These are phyloP conservation scores for Geopyxis carbonaria DNA, from an alignment of 495 filamentous ascomycete genomes.

Conservation along the genomic window DNA sequence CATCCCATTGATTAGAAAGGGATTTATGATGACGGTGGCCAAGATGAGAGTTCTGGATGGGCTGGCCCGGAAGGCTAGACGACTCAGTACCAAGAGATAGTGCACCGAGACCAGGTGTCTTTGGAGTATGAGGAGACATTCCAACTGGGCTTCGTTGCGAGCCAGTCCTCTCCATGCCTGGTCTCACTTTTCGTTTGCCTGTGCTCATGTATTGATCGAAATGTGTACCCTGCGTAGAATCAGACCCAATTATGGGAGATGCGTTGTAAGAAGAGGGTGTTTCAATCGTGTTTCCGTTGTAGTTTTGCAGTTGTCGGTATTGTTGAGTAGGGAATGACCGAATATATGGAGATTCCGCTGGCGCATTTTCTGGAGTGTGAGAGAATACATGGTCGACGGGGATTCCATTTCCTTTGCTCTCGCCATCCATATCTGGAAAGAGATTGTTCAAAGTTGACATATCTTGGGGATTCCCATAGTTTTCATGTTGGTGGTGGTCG, in stretches of 20 bases:
- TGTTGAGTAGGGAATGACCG: constrained; percentile 27
- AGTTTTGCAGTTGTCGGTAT: constrained; percentile 36
- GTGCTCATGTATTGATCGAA: constrained; percentile 21
- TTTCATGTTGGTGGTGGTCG: constrained; percentile 13
- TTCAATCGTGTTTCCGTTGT: constrained; percentile 18
- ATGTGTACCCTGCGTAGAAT: constrained; percentile 20
- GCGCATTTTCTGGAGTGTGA: constrained; percentile 49
- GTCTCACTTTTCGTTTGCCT: constrained; percentile 19
- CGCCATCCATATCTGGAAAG: constrained; percentile 14
- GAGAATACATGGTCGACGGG: constrained; percentile 39
- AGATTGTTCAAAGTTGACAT: constrained; percentile 14
- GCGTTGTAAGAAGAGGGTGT: constrained; percentile 25
- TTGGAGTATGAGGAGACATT: constrained; percentile 24
- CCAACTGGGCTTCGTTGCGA: constrained; percentile 22
- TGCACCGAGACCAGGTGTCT: constrained; percentile 36
- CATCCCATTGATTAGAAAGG: constrained; percentile 51
- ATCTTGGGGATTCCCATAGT: constrained; percentile 11
- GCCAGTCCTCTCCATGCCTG: constrained; percentile 17
- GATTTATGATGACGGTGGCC: constrained; percentile 47
- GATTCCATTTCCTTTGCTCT: background rate
- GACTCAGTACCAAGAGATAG: constrained; percentile 48
- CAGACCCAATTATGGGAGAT: constrained; percentile 22
- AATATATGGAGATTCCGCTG: constrained; percentile 53
- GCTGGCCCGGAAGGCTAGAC: constrained; percentile 46
- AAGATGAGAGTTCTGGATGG: constrained; percentile 37